phyloP scores from a whole-genome alignment of 2,329 filamentous ascomycete species.

The Lasiodiplodia theobromae region DNA sequence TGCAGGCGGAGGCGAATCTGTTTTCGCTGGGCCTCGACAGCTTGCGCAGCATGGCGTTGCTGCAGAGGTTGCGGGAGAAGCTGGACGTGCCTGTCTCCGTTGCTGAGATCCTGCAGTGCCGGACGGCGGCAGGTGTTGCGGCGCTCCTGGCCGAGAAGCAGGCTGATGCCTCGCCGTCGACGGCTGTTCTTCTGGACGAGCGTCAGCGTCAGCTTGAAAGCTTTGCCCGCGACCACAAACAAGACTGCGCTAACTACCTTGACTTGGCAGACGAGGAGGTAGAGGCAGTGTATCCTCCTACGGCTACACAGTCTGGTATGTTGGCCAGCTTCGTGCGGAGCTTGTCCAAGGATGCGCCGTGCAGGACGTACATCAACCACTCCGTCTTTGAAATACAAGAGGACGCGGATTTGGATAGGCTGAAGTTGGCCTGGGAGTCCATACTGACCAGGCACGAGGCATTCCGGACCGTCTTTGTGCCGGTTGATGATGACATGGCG shows the following conservation, averaged over 20 bases:
- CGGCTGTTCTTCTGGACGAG: too few species aligned
- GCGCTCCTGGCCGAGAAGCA: too few species aligned
- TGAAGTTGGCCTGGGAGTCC: neutral
- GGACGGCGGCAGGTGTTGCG: too few species aligned
- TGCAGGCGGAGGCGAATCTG: too few species aligned
- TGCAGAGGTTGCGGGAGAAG: too few species aligned
- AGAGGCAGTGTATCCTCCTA: neutral
- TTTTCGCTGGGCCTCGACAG: too few species aligned
- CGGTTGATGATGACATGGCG: neutral
- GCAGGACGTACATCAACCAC: neutral
- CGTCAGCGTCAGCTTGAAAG: too few species aligned
- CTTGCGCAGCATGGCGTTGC: too few species aligned
- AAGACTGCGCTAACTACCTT: neutral
- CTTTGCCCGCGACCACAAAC: neutral
- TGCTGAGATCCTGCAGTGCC: too few species aligned
- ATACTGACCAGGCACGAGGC: neutral
- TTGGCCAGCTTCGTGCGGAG: neutral
- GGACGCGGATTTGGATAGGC: neutral
- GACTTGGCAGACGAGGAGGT: neutral
- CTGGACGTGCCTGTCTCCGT: too few species aligned
- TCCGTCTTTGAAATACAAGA: neutral
- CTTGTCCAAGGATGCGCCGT: neutral
- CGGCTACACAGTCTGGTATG: neutral
- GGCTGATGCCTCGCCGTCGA: too few species aligned
- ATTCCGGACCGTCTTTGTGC: neutral